These are phyloP conservation scores for Bipolaris gigantea DNA, from an alignment of 2,329 filamentous ascomycete genomes.

Conservation along the genomic window DNA sequence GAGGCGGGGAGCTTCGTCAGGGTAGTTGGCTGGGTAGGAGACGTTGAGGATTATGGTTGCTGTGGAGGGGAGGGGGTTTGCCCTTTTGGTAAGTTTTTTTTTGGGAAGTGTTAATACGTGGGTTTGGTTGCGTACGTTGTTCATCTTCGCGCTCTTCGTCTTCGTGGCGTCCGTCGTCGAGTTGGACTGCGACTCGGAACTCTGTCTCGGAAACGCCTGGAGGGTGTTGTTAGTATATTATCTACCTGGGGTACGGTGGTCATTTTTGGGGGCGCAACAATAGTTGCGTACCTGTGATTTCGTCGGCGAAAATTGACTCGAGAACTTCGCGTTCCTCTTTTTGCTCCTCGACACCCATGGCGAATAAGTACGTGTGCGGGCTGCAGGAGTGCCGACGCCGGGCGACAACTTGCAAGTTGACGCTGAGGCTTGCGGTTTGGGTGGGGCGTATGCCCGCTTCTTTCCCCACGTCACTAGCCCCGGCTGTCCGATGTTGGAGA, in stretches of 20 bases:
- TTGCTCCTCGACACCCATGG: conserved; percentile 75
- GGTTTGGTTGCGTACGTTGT: too few species aligned
- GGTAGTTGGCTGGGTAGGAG: conserved; percentile 86
- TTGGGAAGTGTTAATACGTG: too few species aligned
- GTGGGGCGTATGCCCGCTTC: conserved; percentile 17
- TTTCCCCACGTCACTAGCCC: conserved; percentile 29
- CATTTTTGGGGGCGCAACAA: neutral
- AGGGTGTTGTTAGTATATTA: conserved; percentile 21
- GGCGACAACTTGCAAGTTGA: conserved; percentile 5
- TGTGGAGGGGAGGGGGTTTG: too few species aligned
- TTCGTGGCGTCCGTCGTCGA: conserved; percentile 65
- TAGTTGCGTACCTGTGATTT: conserved; percentile 75
- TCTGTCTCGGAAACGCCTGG: conserved; percentile 86
- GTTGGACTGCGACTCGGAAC: conserved; percentile 81
- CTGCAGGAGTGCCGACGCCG: neutral
- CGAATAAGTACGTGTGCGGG: conserved; percentile 15
- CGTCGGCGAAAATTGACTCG: conserved; percentile 96
- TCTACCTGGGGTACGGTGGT: neutral
- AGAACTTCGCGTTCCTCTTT: conserved; percentile 95
- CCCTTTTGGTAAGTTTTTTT: conserved; percentile 2
- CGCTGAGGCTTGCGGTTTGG: conserved; percentile 22
- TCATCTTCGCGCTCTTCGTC: conserved; percentile 61
- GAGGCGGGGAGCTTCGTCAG: conserved; percentile 80
- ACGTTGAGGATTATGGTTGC: conserved; percentile 80
- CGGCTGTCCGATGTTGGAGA: conserved; percentile 21